phyloP scores from a whole-genome alignment of 2,329 filamentous ascomycete species.

The Alternaria triticina region DNA sequence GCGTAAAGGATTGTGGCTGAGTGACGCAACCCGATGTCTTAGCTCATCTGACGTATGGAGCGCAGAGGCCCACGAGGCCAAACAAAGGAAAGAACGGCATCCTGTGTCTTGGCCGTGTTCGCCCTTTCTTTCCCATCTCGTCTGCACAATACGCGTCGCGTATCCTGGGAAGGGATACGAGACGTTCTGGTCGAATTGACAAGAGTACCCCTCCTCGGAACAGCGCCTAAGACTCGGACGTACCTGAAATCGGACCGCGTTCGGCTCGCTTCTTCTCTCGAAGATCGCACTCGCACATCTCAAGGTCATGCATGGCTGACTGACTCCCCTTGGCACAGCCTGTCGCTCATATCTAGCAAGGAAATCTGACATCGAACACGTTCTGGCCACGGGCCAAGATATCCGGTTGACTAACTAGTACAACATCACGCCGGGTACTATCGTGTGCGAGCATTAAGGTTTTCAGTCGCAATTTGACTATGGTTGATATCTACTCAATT shows the following conservation, averaged over 20 bases:
- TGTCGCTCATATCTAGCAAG: constrained; percentile 2
- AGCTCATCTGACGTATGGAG: constrained; percentile 13
- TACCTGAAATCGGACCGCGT: not conserved
- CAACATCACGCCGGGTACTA: not conserved
- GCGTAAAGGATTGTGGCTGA: constrained; percentile 28
- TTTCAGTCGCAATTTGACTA: constrained; percentile 3
- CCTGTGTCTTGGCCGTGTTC: constrained; percentile 15
- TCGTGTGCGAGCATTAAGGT: not conserved
- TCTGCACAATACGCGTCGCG: not conserved
- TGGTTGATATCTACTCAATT: constrained; percentile 1
- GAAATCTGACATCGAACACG: not conserved
- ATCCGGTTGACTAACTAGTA: not conserved
- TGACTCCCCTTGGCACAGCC: constrained; percentile 8
- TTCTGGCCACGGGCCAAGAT: constrained; percentile 9
- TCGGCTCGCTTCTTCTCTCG: not conserved
- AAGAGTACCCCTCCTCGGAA: not conserved
- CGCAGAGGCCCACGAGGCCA: not conserved
- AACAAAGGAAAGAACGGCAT: constrained; percentile 22
- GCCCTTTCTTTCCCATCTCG: not conserved
- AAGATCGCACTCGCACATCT: not conserved
- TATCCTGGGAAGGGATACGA: not conserved
- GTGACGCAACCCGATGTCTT: constrained; percentile 27
- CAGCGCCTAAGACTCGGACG: not conserved
- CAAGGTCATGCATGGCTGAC: constrained; percentile 3
- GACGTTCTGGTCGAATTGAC: not conserved